Conservation (phyloP, 2,329 filamentous ascomycete genomes). For the Colletotrichum somersetense region DNA sequence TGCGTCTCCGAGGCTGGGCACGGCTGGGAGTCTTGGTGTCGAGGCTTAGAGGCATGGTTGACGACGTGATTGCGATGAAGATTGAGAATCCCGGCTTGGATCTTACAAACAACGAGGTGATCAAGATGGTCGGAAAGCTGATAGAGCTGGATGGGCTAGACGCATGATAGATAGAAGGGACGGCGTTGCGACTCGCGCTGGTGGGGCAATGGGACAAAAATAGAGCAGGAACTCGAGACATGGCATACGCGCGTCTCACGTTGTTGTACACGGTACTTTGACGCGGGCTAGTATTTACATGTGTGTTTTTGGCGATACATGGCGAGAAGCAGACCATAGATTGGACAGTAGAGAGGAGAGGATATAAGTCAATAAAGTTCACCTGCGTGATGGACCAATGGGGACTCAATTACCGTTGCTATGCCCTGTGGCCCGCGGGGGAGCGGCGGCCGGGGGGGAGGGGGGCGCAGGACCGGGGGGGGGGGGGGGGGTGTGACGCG, state of each 20-base stretch:
- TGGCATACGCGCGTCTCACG: slow-evolving; percentile 5
- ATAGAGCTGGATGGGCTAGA: slow-evolving; percentile 93
- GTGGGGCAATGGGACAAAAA: slow-evolving; percentile 6
- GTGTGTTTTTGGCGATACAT: neutral
- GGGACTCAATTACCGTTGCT: neutral
- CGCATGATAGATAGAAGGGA: slow-evolving; percentile 53
- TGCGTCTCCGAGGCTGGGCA: slow-evolving; percentile 89
- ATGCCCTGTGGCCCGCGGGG: neutral
- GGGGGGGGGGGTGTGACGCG: slow-evolving; percentile 28
- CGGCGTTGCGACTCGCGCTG: neutral
- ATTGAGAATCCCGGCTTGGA: slow-evolving; percentile 79
- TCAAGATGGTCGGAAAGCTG: slow-evolving; percentile 81
- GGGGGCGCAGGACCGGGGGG: neutral
- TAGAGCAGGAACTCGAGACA: slow-evolving; percentile 3
- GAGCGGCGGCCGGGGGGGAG: slow-evolving; percentile 27
- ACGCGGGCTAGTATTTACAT: neutral
- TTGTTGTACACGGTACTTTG: neutral
- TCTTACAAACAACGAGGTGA: slow-evolving; percentile 73
- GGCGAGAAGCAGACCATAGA: neutral
- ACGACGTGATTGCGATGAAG: slow-evolving; percentile 83
- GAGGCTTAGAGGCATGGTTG: slow-evolving; percentile 85
- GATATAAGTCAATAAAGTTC: neutral
- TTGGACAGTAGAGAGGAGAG: neutral
- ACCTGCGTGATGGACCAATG: neutral
- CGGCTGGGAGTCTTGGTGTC: slow-evolving; percentile 92